Percentiles rank a stretch among this genome's conserved stretches.
These are phyloP conservation scores for Suillus sp. DNA, from an alignment of 768 basidiomycete species.

Conservation along the genomic window DNA sequence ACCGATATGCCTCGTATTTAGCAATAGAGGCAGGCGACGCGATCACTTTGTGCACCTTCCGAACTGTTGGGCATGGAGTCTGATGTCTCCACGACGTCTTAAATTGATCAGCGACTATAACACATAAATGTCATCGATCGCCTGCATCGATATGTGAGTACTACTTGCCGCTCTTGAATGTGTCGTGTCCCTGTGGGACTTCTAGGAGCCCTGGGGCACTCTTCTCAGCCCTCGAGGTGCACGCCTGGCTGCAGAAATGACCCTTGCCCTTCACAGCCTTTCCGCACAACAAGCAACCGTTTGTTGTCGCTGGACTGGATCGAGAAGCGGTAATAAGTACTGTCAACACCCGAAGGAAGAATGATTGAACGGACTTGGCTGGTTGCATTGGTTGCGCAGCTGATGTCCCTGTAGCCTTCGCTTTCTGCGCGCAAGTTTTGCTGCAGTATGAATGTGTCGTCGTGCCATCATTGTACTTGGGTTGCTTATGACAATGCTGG, in stretches of 20 bases:
- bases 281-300: slow-evolving; percentile 63
- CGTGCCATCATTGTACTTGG: slow-evolving; percentile 60
- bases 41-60: slow-evolving; percentile 66
- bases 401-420: slow-evolving; percentile 30
- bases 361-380: slow-evolving; percentile 34
- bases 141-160: neutral
- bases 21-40: slow-evolving; percentile 49
- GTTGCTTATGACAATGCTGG: slow-evolving; percentile 61
- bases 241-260: slow-evolving; percentile 62
- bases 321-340: slow-evolving; percentile 35
- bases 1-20: slow-evolving; percentile 66
- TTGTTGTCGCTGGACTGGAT: slow-evolving; percentile 36
- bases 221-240: slow-evolving; percentile 55
- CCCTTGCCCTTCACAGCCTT: slow-evolving; percentile 56
- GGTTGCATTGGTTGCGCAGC: slow-evolving; percentile 19
- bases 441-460: slow-evolving; percentile 64
- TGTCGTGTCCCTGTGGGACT: slow-evolving; percentile 58
- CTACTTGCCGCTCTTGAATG: slow-evolving; percentile 63
- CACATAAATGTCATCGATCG: slow-evolving; percentile 9
- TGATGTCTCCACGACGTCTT: slow-evolving; percentile 69
- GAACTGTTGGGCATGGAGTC: slow-evolving; percentile 57
- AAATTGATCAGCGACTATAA: slow-evolving; percentile 64
- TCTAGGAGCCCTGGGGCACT: slow-evolving; percentile 60
- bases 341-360: slow-evolving; percentile 27
- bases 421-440: slow-evolving; percentile 60